phyloP scores from a whole-genome alignment of 495 filamentous ascomycete species.

The Parachaetomium inaequale region DNA sequence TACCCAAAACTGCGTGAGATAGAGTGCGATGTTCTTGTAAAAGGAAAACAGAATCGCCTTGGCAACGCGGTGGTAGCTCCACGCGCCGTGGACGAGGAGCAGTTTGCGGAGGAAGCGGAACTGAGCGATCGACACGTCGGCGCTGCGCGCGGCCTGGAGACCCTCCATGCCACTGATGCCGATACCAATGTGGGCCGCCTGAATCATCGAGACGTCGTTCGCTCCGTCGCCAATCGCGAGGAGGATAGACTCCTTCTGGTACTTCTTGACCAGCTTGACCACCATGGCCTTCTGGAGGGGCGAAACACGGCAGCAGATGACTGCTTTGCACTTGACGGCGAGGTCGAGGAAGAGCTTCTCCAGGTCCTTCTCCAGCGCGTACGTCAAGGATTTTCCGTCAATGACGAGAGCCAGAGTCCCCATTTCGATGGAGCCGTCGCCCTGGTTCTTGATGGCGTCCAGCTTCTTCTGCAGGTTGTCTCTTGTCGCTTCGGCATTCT shows the following conservation, averaged over 20 bases:
- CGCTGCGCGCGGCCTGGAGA: slow-evolving; percentile 94
- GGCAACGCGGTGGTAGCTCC: slow-evolving; percentile 96
- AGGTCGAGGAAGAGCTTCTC: slow-evolving; percentile 93
- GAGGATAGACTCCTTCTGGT: slow-evolving; percentile 79
- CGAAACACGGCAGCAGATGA: slow-evolving; percentile 98
- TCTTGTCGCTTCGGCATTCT: slow-evolving; percentile 66
- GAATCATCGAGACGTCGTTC: slow-evolving; percentile 99
- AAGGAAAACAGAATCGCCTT: slow-evolving; percentile 97
- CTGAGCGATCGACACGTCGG: slow-evolving; percentile 93
- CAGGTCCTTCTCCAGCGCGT: slow-evolving; percentile 86
- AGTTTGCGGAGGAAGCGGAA: slow-evolving; percentile 96
- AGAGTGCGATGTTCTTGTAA: slow-evolving; percentile 98
- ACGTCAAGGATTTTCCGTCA: slow-evolving; percentile 93
- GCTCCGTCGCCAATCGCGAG: slow-evolving; percentile 97
- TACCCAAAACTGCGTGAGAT: slow-evolving; percentile 99
- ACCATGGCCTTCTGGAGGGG: slow-evolving; percentile 98
- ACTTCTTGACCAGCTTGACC: slow-evolving; percentile 97
- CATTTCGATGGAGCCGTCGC: slow-evolving; percentile 66
- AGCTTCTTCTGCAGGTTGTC: slow-evolving; percentile 91
- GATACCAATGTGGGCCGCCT: slow-evolving; percentile 97
- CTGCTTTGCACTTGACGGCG: slow-evolving; percentile 93
- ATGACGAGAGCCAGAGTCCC: slow-evolving; percentile 94
- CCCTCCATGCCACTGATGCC: slow-evolving; percentile 98
- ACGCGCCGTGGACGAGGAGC: slow-evolving; percentile 91
- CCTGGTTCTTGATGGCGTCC: slow-evolving; percentile 76